Evolutionary conservation across 1,139 yeast genomes (phyloP).

Genomic region (Candida glucosophila): DNA sequence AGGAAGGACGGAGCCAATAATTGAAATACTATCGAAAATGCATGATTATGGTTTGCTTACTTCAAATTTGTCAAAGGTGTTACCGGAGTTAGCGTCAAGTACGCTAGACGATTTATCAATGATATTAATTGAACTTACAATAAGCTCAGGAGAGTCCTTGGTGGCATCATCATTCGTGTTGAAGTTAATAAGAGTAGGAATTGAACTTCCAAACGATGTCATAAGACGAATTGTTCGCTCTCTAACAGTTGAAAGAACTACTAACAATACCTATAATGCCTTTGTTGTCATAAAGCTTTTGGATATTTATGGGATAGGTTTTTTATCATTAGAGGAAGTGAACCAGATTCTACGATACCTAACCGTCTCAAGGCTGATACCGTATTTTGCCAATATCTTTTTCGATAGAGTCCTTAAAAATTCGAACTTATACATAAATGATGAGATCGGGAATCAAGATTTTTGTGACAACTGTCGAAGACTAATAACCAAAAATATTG

Average conservation of each 20-base stretch:
- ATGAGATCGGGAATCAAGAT: too few species aligned
- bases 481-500: conserved; percentile 3
- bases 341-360: conserved; percentile 6
- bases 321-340: conserved; percentile 6
- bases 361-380: conserved; percentile 3
- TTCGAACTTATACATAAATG: background rate
- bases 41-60: too few species aligned
- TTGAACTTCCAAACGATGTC: too few species aligned
- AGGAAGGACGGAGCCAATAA: too few species aligned
- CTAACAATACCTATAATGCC: conserved; percentile 6
- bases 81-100: too few species aligned
- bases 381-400: conserved; percentile 11
- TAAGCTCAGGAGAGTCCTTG: conserved; percentile 21
- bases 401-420: conserved; percentile 5
- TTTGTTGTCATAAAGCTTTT: conserved; percentile 5
- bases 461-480: background rate
- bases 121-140: too few species aligned
- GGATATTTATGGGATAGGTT: conserved; percentile 3
- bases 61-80: too few species aligned
- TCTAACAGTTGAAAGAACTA: too few species aligned
- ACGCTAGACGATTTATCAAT: too few species aligned
- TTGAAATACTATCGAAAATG: too few species aligned
- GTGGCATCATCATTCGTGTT: conserved; percentile 14
- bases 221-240: too few species aligned
- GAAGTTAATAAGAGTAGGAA: too few species aligned